Evolutionary conservation across 2,329 filamentous ascomycete species (phyloP), one percentile per base, ranked within the genome.

Genomic region (Biscogniauxia sp.): DNA sequence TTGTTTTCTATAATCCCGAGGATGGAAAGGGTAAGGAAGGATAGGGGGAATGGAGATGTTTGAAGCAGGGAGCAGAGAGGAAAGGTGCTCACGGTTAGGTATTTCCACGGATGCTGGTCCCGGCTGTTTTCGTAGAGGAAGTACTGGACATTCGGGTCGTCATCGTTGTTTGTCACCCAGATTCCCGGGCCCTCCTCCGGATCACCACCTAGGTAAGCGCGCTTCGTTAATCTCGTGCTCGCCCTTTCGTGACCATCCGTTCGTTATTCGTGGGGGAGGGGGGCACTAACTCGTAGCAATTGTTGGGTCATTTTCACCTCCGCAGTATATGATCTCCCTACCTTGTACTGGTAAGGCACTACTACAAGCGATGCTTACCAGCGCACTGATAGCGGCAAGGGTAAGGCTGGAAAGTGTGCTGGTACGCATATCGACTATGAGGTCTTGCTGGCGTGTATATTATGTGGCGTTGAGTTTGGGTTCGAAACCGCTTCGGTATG

Each of bases 71-170:
- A 56, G 13, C 23, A n/a, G 25, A 20, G 23, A 23, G n/a, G n/a
- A n/a, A n/a, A n/a, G n/a, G 5, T 41, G 57, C 68, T 55, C 59
- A 70, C 70, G 41, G 60, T 53, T 49, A 68, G 57, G 50, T 71
- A 70, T 59, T 72, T 71, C 70, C 69, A 72, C 6, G 69, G 66
- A 25, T 66, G 66, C 1, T 64, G 50, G 51, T 72, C 69, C 6
- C 64, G 62, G 50, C 59, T 64, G 52, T 70, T 71, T 55, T 72
- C 70, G 59, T 70, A 67, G 2, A 72, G 51, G 51, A 70, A 71
- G 61, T 66, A 71, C n/a, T 62, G 54, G 17, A 51, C 60, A 20
- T 64, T 66, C 11, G 61, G 26, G 26, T 57, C 59, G n/a, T 56
- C 62, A 53, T 72, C 70, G 3, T 59, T 53, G 54, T 72, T 70